Percentiles rank a stretch among this genome's conserved stretches.
These are phyloP conservation scores for Puccinia coronata DNA, from an alignment of 1,284 basidiomycete genomes.

Conservation along the genomic window DNA sequence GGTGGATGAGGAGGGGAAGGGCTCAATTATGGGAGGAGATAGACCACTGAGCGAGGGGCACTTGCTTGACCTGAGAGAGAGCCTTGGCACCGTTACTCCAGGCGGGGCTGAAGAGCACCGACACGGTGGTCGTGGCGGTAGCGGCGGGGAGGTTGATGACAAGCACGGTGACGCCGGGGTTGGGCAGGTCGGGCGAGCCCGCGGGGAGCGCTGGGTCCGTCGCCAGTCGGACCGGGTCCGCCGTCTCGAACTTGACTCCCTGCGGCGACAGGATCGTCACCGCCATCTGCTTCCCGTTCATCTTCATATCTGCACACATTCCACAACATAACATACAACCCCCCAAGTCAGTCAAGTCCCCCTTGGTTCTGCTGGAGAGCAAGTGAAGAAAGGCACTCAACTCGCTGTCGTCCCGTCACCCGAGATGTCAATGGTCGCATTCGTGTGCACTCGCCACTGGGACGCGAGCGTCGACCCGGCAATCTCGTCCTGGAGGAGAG, in stretches of 20 bases:
- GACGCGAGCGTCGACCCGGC: slow-evolving; percentile 60
- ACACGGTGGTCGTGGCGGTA: slow-evolving; percentile 62
- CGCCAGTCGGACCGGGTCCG: slow-evolving; percentile 63
- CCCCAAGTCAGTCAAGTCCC: too few relatives aligned
- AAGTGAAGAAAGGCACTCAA: background rate
- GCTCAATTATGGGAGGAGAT: slow-evolving; percentile 67
- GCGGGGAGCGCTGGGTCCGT: slow-evolving; percentile 68
- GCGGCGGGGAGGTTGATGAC: slow-evolving; percentile 69
- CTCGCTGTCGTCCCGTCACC: slow-evolving; percentile 52
- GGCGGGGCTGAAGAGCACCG: slow-evolving; percentile 59
- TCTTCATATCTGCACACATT: slow-evolving; percentile 59
- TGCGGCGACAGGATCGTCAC: background rate
- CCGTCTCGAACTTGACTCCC: slow-evolving; percentile 10
- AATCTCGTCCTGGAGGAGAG: slow-evolving; percentile 67
- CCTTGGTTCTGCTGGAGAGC: slow-evolving; percentile 61
- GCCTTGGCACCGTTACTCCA: slow-evolving; percentile 52
- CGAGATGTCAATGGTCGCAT: slow-evolving; percentile 65
- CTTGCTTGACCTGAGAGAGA: slow-evolving; percentile 61
- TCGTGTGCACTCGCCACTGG: slow-evolving; percentile 96
- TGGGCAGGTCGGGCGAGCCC: slow-evolving; percentile 68
- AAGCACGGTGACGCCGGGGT: slow-evolving; percentile 77
- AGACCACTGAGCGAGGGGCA: slow-evolving; percentile 70
- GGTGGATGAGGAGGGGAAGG: background rate
- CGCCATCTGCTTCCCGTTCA: slow-evolving; percentile 36
- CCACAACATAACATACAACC: slow-evolving; percentile 61